A percentile compares a stretch with the other conserved stretches of the same genome.
These are phyloP conservation scores for Exsudoporus frostii DNA, from an alignment of 768 basidiomycete genomes.

Conservation along the genomic window DNA sequence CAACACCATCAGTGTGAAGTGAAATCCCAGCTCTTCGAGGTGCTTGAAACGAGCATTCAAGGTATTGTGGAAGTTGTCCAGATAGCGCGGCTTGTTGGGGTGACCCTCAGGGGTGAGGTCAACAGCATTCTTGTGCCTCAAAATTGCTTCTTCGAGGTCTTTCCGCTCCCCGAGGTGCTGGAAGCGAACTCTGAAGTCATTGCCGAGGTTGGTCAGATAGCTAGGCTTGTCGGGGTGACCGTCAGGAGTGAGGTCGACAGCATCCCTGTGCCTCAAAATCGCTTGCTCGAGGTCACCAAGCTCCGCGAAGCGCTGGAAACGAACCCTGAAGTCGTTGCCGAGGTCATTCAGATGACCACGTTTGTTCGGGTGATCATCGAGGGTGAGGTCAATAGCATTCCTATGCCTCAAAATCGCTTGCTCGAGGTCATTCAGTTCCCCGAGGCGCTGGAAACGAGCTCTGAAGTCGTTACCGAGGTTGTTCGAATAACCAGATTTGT, in stretches of 20 bases:
- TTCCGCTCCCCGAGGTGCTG: not conserved
- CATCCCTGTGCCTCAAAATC: not conserved
- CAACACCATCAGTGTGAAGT: not conserved
- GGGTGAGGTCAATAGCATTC: not conserved
- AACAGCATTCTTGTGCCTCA: not conserved
- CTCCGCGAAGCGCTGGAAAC: not conserved
- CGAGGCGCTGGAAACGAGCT: not conserved
- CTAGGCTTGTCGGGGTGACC: not conserved
- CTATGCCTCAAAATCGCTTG: not conserved
- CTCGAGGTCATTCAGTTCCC: not conserved
- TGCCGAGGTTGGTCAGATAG: too few relatives aligned
- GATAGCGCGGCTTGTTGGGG: not conserved
- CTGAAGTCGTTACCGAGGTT: too few relatives aligned
- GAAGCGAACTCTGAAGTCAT: not conserved
- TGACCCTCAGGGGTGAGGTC: not conserved
- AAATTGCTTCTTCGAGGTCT: conserved; percentile 2
- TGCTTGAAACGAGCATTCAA: too few relatives aligned
- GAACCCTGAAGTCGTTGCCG: too few relatives aligned
- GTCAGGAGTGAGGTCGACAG: not conserved
- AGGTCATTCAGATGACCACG: too few relatives aligned
- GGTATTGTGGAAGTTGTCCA: too few relatives aligned
- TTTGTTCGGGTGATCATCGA: too few relatives aligned
- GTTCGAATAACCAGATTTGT: too few relatives aligned
- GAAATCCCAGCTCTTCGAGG: not conserved
- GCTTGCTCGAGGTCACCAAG: not conserved